Evolutionary conservation across 371 early-diverging fungal species (phyloP), one percentile per base, ranked within the genome.

Genomic region (Modicella reniformis): DNA sequence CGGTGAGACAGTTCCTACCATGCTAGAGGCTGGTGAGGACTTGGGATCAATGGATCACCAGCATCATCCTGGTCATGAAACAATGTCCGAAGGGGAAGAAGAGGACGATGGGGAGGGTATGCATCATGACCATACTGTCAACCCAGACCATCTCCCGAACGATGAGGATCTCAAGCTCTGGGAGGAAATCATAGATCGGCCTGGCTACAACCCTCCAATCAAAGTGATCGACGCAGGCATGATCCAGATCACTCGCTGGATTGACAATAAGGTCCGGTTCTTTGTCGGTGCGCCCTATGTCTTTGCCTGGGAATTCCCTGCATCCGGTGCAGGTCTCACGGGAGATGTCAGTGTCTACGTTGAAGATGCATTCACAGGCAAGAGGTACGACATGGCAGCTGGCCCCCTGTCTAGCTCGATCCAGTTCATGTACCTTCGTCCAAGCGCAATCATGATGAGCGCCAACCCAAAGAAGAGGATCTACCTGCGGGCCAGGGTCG

Each of bases 251-350:
- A 71, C 71, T 12, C 59, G 34, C 0, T 76, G 76, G 76, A 61
- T 64, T 65, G 57, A 67, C 3, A 65, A 67, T 55, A 76, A 71
- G 54, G 61, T 34, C 2, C 77, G 77, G 8, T 65, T 76, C 49
- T 67, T 61, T 52, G 65, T 67, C 19, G 77, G 77, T 0, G 67
- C 77, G 15, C 77, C 77, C 23, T 76, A 76, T 34, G 68, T 76
- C 48, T 47, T 76, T 56, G 72, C 57, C 3, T 76, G 77, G 72
- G 56, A 54, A 8, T 63, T 64, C 29, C 76, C 76, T n/a, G 37
- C 55, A 12, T 48, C 59, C 3, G 65, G 29, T 6, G 26, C 37
- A 8, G 65, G 53, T 1, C 37, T 67, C 15, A 48, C 61, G 1
- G 77, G 77, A 12, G 5, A 1, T 0, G 68, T 65, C 23, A 76